phyloP scores from a whole-genome alignment of 305 asterid genomes.

The Stenogyne calaminthoides region DNA sequence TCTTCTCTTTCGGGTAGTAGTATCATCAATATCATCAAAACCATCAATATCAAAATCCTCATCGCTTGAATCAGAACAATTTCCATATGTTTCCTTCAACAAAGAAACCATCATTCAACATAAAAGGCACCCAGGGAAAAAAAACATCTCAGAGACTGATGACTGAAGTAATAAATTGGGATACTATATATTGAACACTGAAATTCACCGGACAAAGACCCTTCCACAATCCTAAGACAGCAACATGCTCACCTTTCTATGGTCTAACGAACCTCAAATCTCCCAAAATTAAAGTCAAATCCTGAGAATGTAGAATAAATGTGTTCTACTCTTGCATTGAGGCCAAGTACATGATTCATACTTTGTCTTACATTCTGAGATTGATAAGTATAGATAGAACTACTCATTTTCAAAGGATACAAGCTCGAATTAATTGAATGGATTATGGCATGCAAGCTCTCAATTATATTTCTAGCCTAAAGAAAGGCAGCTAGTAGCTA shows the following conservation, averaged over 20 bases:
- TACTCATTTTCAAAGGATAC: neutral
- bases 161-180: conserved; percentile 20
- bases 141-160: conserved; percentile 9
- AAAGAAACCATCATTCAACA: conserved; percentile 28
- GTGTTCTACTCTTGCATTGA: neutral
- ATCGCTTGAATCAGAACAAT: conserved; percentile 83
- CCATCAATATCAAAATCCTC: conserved; percentile 64
- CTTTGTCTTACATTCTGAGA: neutral
- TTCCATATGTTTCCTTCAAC: conserved; percentile 77
- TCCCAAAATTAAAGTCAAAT: neutral
- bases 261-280: neutral
- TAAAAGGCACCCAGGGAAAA: conserved; percentile 26
- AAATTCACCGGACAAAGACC: neutral
- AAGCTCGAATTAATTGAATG: neutral
- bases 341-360: neutral
- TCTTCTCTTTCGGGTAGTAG: conserved; percentile 51
- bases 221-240: neutral
- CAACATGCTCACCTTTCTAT: neutral
- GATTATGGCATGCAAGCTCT: neutral
- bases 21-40: conserved; percentile 36
- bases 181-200: neutral
- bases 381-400: neutral
- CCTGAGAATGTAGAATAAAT: neutral
- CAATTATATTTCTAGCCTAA: neutral
- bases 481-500: neutral